Evolutionary conservation across 805 yeast genomes (phyloP), one percentile per base, ranked within the genome.

Genomic region (Monosporozyma aerobia): DNA sequence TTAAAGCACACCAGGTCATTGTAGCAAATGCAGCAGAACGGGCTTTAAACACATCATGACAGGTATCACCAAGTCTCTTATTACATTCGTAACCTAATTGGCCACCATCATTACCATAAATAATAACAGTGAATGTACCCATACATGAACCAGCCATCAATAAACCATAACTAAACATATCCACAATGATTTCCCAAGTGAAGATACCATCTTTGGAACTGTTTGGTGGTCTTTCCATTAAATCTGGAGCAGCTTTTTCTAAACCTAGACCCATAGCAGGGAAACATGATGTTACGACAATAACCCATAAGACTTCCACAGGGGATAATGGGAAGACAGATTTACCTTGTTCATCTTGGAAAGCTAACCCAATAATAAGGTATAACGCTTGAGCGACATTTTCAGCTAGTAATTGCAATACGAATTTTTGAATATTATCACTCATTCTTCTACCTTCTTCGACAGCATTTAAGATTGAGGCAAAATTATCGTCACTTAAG

Each of bases 381-480:
- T 92, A 83, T 59, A 92, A 74, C 0, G 95, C 84, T 56, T 94
- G 80, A 0, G 99, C 98, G 6, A 97, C 97, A 64, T 92, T 90
- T 49, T 94, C 87, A 0, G 98, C 95, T 9, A 97, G 86, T 54
- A 94, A 77, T 74, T 94, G 99, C 74, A 94, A 88, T 2, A 90
- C 79, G 66, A 90, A 94, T 69, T 86, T 90, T 73, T 92, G 97
- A 69, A 94, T 94, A 70, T 94, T 94, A 70, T 86, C 84, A 68
- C 92, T 94, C 53, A 94, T 94, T 47, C 98, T 97, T 70, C 94
- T 94, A 47, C 99, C 99, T 72, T 94, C 99, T 69, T 87, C 92
- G 59, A 92, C 90, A 5, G 99, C 99, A 57, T 82, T 82, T 58
- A 94, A 73, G 60, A 94, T 94, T 1, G 98, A 92, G 53, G 95